Evolutionary conservation across 352 stramenopile species (phyloP).

Genomic region (Albugo laibachii): DNA sequence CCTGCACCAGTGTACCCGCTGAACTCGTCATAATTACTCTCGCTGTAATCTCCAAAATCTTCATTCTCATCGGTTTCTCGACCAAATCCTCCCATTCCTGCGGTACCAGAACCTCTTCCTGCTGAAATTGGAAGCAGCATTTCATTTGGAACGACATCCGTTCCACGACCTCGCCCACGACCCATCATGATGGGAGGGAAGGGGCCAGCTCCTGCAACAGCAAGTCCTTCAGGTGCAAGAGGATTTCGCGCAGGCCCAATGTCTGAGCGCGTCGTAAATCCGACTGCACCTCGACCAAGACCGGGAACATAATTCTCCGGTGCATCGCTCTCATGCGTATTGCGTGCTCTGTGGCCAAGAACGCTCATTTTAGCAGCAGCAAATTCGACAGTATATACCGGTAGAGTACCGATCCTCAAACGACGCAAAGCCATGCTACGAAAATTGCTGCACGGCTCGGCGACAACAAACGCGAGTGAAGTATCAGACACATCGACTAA

Average conservation of each 20-base stretch:
- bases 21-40: constrained; percentile 86
- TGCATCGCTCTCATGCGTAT: constrained; percentile 75
- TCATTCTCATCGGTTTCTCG: constrained; percentile 75
- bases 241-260: constrained; percentile 82
- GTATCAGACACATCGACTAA: constrained; percentile 1
- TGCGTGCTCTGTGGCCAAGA: constrained; percentile 39
- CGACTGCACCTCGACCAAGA: constrained; percentile 86
- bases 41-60: constrained; percentile 77
- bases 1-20: constrained; percentile 63
- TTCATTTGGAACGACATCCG: constrained; percentile 4
- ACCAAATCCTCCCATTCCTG: constrained; percentile 61
- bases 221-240: constrained; percentile 30
- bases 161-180: constrained; percentile 53
- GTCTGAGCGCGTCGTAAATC: constrained; percentile 94
- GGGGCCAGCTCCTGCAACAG: constrained; percentile 24
- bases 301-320: constrained; percentile 92
- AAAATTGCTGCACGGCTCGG: constrained; percentile 22
- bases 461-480: constrained; percentile 4
- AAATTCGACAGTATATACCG: no score
- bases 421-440: constrained; percentile 18
- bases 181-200: constrained; percentile 51
- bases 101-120: constrained; percentile 56
- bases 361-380: constrained; percentile 25
- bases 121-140: constrained; percentile 7
- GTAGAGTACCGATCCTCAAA: neutral